These are phyloP conservation scores for Simplicillium aogashimaense DNA, from an alignment of 2,329 filamentous ascomycete genomes.

Conservation along the genomic window DNA sequence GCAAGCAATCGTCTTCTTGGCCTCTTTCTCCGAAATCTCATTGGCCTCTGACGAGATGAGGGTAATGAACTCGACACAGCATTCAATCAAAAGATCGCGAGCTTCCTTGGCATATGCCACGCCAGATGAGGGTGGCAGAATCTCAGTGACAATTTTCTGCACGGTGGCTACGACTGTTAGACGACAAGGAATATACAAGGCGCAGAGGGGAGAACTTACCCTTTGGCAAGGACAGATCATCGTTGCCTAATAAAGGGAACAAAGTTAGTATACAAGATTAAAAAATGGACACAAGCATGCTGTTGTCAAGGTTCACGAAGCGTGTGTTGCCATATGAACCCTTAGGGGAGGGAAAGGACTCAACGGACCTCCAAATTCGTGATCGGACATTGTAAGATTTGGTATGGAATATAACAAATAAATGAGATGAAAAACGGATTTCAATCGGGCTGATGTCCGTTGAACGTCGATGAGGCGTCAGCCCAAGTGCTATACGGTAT, in stretches of 20 bases:
- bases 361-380: conserved; percentile 53
- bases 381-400: conserved; percentile 46
- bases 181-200: background rate
- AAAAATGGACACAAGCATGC: background rate
- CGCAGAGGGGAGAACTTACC: conserved; percentile 29
- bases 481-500: too few relatives aligned
- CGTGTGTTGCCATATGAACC: too few relatives aligned
- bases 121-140: conserved; percentile 65
- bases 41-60: conserved; percentile 98
- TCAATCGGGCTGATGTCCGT: too few relatives aligned
- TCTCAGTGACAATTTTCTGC: conserved; percentile 88
- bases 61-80: conserved; percentile 98
- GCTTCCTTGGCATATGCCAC: conserved; percentile 92
- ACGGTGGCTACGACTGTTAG: conserved; percentile 42
- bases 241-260: conserved; percentile 36
- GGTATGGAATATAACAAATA: background rate
- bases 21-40: conserved; percentile 96
- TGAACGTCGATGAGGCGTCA: too few relatives aligned
- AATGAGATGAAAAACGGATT: too few relatives aligned
- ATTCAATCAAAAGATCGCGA: conserved; percentile 91
- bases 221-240: conserved; percentile 56
- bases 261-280: conserved; percentile 19
- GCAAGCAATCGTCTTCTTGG: conserved; percentile 97
- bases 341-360: conserved; percentile 1
- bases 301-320: conserved; percentile 2